Percentiles rank a stretch among this genome's conserved stretches.
Evolutionary conservation across 805 yeast genomes (phyloP).

Genomic region (Yamadazyma endophytica): DNA sequence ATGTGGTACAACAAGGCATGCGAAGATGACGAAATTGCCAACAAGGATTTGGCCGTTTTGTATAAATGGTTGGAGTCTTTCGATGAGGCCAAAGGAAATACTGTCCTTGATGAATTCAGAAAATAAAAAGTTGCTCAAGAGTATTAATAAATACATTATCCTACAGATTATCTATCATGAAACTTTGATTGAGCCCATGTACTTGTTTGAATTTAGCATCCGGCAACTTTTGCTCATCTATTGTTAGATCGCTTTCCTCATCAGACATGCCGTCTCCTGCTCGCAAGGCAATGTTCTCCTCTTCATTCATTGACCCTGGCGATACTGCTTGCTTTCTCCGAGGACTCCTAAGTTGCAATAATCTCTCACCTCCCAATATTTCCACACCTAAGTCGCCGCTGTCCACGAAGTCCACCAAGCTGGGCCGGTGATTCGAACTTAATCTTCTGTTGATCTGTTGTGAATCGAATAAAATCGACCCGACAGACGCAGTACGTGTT

Average conservation of each 20-base stretch:
- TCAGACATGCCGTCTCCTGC: too few species aligned
- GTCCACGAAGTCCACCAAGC: slow-evolving; percentile 21
- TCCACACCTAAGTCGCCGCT: slow-evolving; percentile 20
- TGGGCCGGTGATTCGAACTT: slow-evolving; percentile 15
- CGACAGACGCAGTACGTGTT: slow-evolving; percentile 20
- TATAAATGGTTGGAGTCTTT: slow-evolving; percentile 37
- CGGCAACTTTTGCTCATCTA: not conserved
- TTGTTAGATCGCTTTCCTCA: not conserved
- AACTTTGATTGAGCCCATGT: slow-evolving; percentile 1
- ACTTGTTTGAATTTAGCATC: slow-evolving; percentile 1
- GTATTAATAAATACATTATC: too few species aligned
- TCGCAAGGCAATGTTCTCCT: too few species aligned
- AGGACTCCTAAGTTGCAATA: slow-evolving; percentile 20
- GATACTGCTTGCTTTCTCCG: not conserved
- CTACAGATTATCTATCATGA: slow-evolving; percentile 1
- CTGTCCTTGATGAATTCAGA: too few species aligned
- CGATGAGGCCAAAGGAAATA: slow-evolving; percentile 5
- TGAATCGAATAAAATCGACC: slow-evolving; percentile 20
- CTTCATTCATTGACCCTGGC: slow-evolving; percentile 13
- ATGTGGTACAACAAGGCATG: slow-evolving; percentile 42
- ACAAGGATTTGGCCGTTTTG: slow-evolving; percentile 38
- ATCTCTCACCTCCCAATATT: too few species aligned
- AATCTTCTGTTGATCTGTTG: slow-evolving; percentile 14
- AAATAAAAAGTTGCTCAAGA: too few species aligned
- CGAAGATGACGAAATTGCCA: slow-evolving; percentile 35